Evolutionary conservation across 2,329 filamentous ascomycete species (phyloP).

Genomic region (Fonsecaea monophora): DNA sequence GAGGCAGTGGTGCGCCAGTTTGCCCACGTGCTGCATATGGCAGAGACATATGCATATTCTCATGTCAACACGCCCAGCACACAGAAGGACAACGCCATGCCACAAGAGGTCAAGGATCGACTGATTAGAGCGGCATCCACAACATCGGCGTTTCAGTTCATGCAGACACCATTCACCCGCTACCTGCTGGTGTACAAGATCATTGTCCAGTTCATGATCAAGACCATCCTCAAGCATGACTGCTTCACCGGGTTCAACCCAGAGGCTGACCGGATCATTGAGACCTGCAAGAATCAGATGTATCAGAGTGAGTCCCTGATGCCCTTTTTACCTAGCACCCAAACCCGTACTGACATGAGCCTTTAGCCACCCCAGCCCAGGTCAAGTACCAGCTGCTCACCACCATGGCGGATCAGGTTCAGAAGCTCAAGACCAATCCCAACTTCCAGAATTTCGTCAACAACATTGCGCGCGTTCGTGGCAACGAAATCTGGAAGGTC

Average conservation of each 20-base stretch:
- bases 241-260: conserved; percentile 33
- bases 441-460: conserved; percentile 26
- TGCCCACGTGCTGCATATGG: conserved; percentile 26
- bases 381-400: conserved; percentile 33
- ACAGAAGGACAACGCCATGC: conserved; percentile 30
- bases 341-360: conserved; percentile 4
- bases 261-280: conserved; percentile 29
- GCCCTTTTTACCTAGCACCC: background rate
- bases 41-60: conserved; percentile 25
- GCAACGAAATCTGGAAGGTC: conserved; percentile 32
- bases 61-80: conserved; percentile 38
- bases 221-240: conserved; percentile 29
- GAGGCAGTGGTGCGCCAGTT: conserved; percentile 14
- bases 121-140: conserved; percentile 32
- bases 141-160: conserved; percentile 31
- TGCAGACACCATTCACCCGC: conserved; percentile 32
- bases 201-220: conserved; percentile 34
- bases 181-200: conserved; percentile 36
- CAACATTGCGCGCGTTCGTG: conserved; percentile 21
- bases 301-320: conserved; percentile 25
- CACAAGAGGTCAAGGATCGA: conserved; percentile 32
- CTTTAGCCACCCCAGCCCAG: conserved; percentile 31
- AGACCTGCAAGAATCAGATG: conserved; percentile 26
- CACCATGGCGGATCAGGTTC: conserved; percentile 30
- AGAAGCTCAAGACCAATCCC: conserved; percentile 23